Conservation (phyloP, 2,329 filamentous ascomycete genomes). For the Blastomyces emzantsi region DNA sequence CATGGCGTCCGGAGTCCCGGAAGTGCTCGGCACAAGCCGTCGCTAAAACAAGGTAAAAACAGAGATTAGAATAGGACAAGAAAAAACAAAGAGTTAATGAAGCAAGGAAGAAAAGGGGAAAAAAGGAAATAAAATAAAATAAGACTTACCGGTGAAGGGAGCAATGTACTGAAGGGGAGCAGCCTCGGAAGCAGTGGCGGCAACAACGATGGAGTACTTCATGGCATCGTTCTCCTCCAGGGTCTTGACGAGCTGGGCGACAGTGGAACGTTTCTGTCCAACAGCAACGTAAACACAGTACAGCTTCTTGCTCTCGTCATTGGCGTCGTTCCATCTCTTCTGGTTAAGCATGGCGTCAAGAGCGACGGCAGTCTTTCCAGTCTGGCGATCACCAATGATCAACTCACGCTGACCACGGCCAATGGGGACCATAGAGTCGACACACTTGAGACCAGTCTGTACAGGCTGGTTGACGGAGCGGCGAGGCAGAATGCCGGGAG, state of each 20-base stretch:
- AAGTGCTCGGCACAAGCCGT: conserved; percentile 60
- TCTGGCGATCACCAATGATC: conserved; percentile 99
- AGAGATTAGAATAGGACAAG: not conserved
- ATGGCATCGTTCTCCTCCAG: conserved; percentile 99
- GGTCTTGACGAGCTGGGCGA: conserved; percentile 98
- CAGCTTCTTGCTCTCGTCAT: conserved; percentile 94
- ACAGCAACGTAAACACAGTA: conserved; percentile 99
- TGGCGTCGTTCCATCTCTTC: conserved; percentile 87
- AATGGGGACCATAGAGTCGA: conserved; percentile 99
- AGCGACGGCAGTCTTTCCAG: conserved; percentile 97
- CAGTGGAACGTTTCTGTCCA: conserved; percentile 98
- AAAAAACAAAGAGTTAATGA: conserved; percentile 4
- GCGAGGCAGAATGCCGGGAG: conserved; percentile 94
- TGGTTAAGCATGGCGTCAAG: conserved; percentile 99
- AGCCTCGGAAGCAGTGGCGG: conserved; percentile 94
- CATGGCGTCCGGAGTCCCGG: conserved; percentile 76
- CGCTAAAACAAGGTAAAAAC: not conserved
- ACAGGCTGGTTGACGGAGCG: conserved; percentile 97
- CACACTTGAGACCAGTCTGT: conserved; percentile 97
- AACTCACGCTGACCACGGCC: conserved; percentile 99
- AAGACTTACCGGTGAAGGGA: conserved; percentile 63
- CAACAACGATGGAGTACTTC: conserved; percentile 93
- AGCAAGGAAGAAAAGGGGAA: not conserved
- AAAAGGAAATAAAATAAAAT: conserved; percentile 19
- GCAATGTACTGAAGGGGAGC: conserved; percentile 90